phyloP scores from a whole-genome alignment of 2,329 filamentous ascomycete species.

The Botrytis porri region DNA sequence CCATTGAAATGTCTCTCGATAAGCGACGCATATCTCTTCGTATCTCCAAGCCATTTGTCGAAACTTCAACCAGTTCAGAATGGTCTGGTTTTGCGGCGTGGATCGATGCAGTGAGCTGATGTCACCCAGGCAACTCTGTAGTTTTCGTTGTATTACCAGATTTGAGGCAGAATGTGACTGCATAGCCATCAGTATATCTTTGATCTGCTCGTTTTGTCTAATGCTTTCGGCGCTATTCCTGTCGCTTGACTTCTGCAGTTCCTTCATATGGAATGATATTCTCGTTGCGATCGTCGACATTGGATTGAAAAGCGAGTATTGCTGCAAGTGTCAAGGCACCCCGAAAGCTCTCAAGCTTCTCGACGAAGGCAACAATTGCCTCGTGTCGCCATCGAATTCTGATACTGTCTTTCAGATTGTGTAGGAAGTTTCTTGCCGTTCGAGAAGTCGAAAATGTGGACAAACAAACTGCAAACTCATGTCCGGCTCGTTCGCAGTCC shows the following conservation, averaged over 20 bases:
- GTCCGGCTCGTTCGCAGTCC: background rate
- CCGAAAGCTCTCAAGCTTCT: background rate
- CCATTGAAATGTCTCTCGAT: background rate
- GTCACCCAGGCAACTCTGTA: background rate
- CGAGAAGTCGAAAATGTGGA: background rate
- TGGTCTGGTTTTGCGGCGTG: background rate
- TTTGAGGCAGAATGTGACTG: background rate
- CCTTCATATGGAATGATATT: background rate
- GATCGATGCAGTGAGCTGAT: background rate
- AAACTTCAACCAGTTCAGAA: background rate
- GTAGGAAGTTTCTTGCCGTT: background rate
- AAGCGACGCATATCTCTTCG: background rate
- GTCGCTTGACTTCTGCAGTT: background rate
- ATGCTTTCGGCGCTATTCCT: background rate
- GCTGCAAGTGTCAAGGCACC: background rate
- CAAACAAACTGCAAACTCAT: background rate
- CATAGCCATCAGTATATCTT: background rate
- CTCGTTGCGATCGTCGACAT: background rate
- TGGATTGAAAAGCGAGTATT: background rate
- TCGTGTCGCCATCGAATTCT: background rate
- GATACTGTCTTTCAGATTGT: background rate
- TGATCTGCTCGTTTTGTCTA: background rate
- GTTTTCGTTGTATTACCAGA: background rate
- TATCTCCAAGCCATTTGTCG: background rate
- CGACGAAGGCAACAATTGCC: background rate